A percentile compares a stretch with the other conserved stretches of the same genome.
These are phyloP conservation scores for Lepiota brunneoincarnata DNA, from an alignment of 768 basidiomycete species.

Conservation along the genomic window DNA sequence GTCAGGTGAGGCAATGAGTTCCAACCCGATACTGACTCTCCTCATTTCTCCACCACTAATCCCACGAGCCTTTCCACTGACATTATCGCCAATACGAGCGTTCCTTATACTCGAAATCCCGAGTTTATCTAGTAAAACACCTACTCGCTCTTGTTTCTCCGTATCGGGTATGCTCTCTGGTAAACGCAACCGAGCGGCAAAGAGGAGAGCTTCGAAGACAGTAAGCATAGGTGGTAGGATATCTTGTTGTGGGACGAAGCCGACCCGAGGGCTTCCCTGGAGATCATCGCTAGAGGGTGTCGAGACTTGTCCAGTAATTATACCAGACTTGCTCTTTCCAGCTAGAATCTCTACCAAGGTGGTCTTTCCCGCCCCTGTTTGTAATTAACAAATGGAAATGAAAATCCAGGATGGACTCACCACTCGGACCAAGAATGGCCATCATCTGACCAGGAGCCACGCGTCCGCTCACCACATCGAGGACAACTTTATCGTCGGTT, in stretches of 20 bases:
- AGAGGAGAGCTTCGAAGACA: slow-evolving; percentile 77
- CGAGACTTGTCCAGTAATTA: slow-evolving; percentile 59
- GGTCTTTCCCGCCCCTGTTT: slow-evolving; percentile 79
- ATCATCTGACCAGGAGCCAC: slow-evolving; percentile 83
- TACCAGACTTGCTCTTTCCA: slow-evolving; percentile 75
- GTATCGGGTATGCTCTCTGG: slow-evolving; percentile 64
- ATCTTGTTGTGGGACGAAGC: slow-evolving; percentile 88
- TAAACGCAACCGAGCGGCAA: slow-evolving; percentile 82
- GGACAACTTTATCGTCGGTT: slow-evolving; percentile 56
- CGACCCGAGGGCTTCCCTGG: slow-evolving; percentile 50
- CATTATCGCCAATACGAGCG: slow-evolving; percentile 62
- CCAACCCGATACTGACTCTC: slow-evolving; percentile 86
- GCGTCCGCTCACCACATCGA: slow-evolving; percentile 67
- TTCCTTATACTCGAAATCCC: slow-evolving; percentile 71
- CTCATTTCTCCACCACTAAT: slow-evolving; percentile 93
- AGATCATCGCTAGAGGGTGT: slow-evolving; percentile 38
- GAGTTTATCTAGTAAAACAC: slow-evolving; percentile 70
- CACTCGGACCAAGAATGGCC: slow-evolving; percentile 91
- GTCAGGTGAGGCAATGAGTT: slow-evolving; percentile 83
- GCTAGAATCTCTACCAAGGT: slow-evolving; percentile 91
- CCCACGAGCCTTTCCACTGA: slow-evolving; percentile 71
- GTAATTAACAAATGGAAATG: background rate
- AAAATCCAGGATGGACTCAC: slow-evolving; percentile 32
- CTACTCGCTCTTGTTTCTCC: slow-evolving; percentile 68
- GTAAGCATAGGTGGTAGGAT: slow-evolving; percentile 78